Evolutionary conservation across 148 eudicot genomes (phyloP).

Genomic region (Camellia lanceoleosa): DNA sequence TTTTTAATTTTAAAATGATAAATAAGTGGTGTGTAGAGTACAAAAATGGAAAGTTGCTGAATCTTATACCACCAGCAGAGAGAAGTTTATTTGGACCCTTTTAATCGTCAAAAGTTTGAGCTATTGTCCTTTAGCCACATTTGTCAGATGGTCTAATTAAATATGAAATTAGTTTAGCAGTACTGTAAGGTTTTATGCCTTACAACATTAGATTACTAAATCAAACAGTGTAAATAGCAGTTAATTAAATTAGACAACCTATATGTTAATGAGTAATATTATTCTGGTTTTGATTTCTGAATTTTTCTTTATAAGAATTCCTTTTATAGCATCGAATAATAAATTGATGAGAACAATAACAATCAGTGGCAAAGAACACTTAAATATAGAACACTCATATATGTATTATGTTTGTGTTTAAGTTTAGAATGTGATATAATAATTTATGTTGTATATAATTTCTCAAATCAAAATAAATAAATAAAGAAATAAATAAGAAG

Average conservation of each 20-base stretch:
- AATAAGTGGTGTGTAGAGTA: too few relatives aligned
- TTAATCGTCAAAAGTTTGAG: too few relatives aligned
- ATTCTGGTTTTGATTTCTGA: background rate
- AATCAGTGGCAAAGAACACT: background rate
- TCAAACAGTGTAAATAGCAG: background rate
- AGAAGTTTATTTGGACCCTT: too few relatives aligned
- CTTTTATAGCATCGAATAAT: too few relatives aligned
- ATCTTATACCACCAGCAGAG: too few relatives aligned
- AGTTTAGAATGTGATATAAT: background rate
- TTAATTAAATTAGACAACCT: background rate
- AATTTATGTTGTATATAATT: background rate
- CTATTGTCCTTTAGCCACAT: background rate
- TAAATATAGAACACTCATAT: background rate
- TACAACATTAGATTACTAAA: background rate
- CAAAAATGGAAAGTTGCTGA: too few relatives aligned
- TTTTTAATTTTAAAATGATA: too few relatives aligned
- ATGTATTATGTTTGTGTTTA: background rate
- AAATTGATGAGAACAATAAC: too few relatives aligned
- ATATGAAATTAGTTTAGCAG: background rate
- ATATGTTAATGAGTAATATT: background rate
- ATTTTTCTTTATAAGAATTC: too few relatives aligned
- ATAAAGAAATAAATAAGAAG: background rate
- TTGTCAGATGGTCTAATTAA: background rate
- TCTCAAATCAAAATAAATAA: background rate
- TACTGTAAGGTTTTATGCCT: background rate